Evolutionary conservation across 2,329 filamentous ascomycete genomes (phyloP), one percentile per base, ranked within the genome.

Genomic region (Sordariomycetes sp.): DNA sequence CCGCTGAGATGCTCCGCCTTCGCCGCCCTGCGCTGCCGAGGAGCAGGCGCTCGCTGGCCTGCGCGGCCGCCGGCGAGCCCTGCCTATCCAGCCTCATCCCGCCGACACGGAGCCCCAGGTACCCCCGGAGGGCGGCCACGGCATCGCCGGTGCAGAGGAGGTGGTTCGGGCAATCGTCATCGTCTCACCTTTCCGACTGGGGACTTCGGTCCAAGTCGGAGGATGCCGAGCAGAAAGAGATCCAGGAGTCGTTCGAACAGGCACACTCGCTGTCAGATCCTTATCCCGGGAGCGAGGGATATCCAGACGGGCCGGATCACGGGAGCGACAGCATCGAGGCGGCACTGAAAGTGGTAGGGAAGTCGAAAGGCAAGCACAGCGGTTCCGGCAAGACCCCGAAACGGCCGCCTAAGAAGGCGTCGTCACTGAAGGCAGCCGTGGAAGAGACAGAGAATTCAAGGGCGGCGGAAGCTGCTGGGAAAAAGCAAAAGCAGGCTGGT

Each of bases 281-380:
- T 43, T 37, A 43, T 16, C n/a, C 16, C 20, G 40, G 24, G 46
- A n/a, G 20, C 14, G 54, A 48, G 22, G 53, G 25, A 48, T 46
- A 37, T n/a, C 12, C 5, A 10, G 54, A 18, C 12, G 54, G n/a
- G 11, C 35, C 14, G 12, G n/a, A 32, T 3, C 24, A 2, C 6
- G 46, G 48, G 46, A 18, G 25, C n/a, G 46, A 57, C 25, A 57
- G 55, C 46, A 14, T 57, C 5, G 58, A 62, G 35, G 60, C 58
- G 28, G 61, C 60, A 7, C 58, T 56, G 3, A 50, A 57, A 54
- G 60, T 62, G 14, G 53, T 62, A 18, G 57, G 59, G 43, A 54
- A 54, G 22, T 56, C 61, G 14, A 52, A 58, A 10, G 54, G 59
- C 52, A 53, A 32, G 16, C 40, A 46, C 11, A 7, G 6, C 8